Evolutionary conservation across 805 yeast genomes (phyloP), one percentile per base, ranked within the genome.

Genomic region (Kuraishia floccosa): DNA sequence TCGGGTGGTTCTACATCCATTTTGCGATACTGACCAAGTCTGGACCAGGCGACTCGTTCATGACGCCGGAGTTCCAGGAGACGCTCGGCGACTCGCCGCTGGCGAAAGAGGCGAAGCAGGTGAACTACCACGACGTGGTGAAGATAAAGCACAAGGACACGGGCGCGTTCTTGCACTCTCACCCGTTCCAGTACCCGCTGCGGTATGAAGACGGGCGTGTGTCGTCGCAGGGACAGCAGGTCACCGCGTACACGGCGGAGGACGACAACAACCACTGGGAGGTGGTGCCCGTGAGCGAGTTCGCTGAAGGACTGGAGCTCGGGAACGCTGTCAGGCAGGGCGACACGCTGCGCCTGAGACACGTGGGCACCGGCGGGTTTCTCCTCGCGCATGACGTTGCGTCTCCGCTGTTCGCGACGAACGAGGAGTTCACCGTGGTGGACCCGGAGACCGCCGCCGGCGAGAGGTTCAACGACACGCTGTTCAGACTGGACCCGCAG

Each of bases 151-250:
- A 89, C 56, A 79, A 78, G 50, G 84, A 76, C 26, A 84, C 96
- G 3, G 72, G 64, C 2, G 78, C 85, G 11, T 68, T 71, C 34
- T 66, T 91, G 46, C 96, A 91, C 54, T 89, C 97, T 3, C 96
- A 87, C 50, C 48, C 55, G 14, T 69, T 61, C 30, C 56, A 57
- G 25, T 91, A 87, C 52, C 97, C 97, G 24, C 63, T 86, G 42
- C 78, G 97, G 51, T 91, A 91, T 48, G 95, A 87, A 37, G 96
- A 91, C 52, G 97, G 97, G 7, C 77, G 98, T 59, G 66, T 91
- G 30, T 86, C 96, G 1, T 85, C 96, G 5, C 79, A 83, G 53
- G 86, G 91, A 36, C 97, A 91, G 61, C 96, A 87, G 58, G 94
- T 91, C 28, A 86, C 96, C 4, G 78, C 83, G 44, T 56, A 62